Evolutionary conservation across 352 stramenopile species (phyloP).

Genomic region (Phytophthora pluvialis): DNA sequence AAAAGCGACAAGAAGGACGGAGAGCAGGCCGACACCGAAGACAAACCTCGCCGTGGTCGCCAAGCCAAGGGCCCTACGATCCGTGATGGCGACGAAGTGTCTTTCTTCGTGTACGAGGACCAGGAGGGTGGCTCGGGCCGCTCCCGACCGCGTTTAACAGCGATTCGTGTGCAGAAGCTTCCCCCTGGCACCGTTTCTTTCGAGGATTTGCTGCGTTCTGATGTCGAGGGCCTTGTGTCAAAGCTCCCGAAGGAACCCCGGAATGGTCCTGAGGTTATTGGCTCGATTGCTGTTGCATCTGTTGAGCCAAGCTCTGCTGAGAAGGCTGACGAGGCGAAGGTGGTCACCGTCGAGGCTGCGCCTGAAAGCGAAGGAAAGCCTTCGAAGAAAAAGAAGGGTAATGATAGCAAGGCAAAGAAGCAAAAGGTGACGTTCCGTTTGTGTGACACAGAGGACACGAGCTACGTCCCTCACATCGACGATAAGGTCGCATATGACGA

Average conservation of each 20-base stretch:
- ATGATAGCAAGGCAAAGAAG: conserved; percentile 28
- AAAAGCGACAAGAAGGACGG: conserved; percentile 31
- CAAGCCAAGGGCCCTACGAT: conserved; percentile 35
- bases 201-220: conserved; percentile 58
- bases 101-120: conserved; percentile 82
- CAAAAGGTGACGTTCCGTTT: conserved; percentile 58
- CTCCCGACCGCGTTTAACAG: conserved; percentile 53
- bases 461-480: conserved; percentile 62
- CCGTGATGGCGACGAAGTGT: conserved; percentile 75
- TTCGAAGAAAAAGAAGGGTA: conserved; percentile 53
- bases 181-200: conserved; percentile 66
- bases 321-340: conserved; percentile 22
- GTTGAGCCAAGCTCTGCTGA: conserved; percentile 11
- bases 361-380: conserved; percentile 32
- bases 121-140: conserved; percentile 50
- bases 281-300: conserved; percentile 48
- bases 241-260: conserved; percentile 74
- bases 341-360: conserved; percentile 14
- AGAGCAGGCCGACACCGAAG: conserved; percentile 10
- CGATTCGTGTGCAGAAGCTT: conserved; percentile 73
- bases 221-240: conserved; percentile 65
- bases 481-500: conserved; percentile 76
- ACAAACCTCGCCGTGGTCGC: conserved; percentile 13
- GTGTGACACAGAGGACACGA: conserved; percentile 67
- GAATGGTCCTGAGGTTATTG: conserved; percentile 64